Evolutionary conservation across 495 filamentous ascomycete species (phyloP).

Genomic region (Tuber magnatum): DNA sequence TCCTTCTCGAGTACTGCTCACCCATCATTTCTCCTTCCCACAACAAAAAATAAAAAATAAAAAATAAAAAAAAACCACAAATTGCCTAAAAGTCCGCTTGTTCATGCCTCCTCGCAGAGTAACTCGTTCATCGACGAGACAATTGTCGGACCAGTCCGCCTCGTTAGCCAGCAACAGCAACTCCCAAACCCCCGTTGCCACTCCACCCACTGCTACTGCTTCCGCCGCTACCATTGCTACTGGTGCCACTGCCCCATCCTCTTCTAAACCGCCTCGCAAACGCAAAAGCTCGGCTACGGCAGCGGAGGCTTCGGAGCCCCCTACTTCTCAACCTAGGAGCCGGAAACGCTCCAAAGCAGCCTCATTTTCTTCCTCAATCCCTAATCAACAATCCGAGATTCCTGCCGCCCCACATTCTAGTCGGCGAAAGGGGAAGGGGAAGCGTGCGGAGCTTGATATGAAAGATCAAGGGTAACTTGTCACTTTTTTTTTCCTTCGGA

Average conservation of each 20-base stretch:
- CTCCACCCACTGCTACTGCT: conserved; percentile 21
- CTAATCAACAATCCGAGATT: conserved; percentile 24
- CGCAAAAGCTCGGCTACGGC: conserved; percentile 30
- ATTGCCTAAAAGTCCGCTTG: conserved; percentile 37
- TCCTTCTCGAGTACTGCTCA: conserved; percentile 35
- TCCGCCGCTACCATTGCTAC: conserved; percentile 20
- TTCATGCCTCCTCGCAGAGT: conserved; percentile 44
- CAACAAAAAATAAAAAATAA: conserved; percentile 17
- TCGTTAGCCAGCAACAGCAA: conserved; percentile 33
- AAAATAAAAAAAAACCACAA: conserved; percentile 20
- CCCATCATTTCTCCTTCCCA: conserved; percentile 34
- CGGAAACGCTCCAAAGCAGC: conserved; percentile 33
- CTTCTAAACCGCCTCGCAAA: conserved; percentile 31
- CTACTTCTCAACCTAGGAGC: conserved; percentile 16
- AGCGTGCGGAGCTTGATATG: conserved; percentile 41
- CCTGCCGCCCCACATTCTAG: conserved; percentile 7
- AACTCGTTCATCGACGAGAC: conserved; percentile 41
- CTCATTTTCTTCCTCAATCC: conserved; percentile 18
- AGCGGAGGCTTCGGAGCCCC: conserved; percentile 26
- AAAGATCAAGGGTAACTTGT: conserved; percentile 68
- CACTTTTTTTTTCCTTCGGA: conserved; percentile 29
- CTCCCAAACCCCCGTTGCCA: conserved; percentile 16
- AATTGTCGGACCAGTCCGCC: conserved; percentile 39
- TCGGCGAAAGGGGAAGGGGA: conserved; percentile 54
- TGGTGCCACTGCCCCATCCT: conserved; percentile 23